Base-by-base conservation (phyloP, 164 flowering plant genomes). In the Berberis thunbergii region DNA sequence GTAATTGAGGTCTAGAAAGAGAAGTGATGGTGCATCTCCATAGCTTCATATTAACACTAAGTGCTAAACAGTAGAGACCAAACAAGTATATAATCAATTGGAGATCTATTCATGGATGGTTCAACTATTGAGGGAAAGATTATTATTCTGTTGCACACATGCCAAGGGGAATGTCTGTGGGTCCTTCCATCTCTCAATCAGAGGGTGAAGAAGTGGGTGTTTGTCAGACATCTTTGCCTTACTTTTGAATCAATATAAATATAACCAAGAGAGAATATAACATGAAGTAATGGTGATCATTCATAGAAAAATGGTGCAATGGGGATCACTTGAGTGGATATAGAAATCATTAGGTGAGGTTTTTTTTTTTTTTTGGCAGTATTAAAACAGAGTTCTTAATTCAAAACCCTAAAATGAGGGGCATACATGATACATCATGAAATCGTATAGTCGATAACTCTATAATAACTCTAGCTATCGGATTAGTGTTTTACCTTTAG, bases 101-200 rank as follows among this genome's bases (percentile, higher is more conserved):
- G 54, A 49, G 56, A 58, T 69, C 61, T 54, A 38, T 11, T 10
- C 39, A 26, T 67, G 61, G 61, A 67, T 70, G 71, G 75, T 74
- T 73, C 57, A 8, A 61, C 70, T 54, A 73, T 26, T 66, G 82
- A 75, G 76, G 68, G 75, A 48, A 46, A 80, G 67, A 78, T 80
- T 79, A 78, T 80, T 78, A 79, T 80, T 83, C 79, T 67, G 58
- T 7, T 40, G 77, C 86, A 77, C 88, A 75, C 74, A 70, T 75
- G 78, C 78, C 91, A 12, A 84, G 79, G 84, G 73, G 96, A 89
- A 87, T 89, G 96, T 85, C 80, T 76, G 82, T 78, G 86, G 92
- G 86, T 10, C 81, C 84, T 64, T 9, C 13, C 3, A 26, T 52
- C 11, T 46, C 38, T 69, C 68, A 4, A 41, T 70, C 73, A 71